Evolutionary conservation across 345 rosid genomes (phyloP).

Genomic region (Capsella bursapastoris): DNA sequence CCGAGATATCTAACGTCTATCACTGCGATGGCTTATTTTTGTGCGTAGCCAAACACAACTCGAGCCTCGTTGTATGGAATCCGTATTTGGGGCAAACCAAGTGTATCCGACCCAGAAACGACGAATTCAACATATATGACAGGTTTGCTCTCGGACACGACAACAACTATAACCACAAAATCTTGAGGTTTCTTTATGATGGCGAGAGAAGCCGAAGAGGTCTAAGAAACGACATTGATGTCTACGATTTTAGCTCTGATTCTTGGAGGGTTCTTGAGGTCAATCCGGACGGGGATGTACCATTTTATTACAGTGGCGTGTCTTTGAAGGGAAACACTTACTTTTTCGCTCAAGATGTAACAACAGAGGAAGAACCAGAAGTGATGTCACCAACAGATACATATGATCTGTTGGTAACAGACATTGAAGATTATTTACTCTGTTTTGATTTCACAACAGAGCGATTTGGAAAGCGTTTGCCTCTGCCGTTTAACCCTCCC

Average conservation of each 20-base stretch:
- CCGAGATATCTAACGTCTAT: neutral
- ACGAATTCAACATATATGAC: neutral
- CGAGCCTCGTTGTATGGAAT: neutral
- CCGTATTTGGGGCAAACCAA: neutral
- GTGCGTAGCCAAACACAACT: neutral
- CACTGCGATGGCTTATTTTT: neutral
- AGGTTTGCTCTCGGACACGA: neutral
- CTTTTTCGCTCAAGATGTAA: neutral
- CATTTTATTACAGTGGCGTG: neutral
- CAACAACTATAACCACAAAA: neutral
- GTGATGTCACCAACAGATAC: too few relatives aligned
- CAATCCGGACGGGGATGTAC: neutral
- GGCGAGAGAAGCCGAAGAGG: too few relatives aligned
- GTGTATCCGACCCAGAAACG: neutral
- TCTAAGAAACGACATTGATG: too few relatives aligned
- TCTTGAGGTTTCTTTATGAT: neutral
- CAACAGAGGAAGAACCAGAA: too few relatives aligned
- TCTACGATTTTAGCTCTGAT: too few relatives aligned
- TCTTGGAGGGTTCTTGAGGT: neutral
- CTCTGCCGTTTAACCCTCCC: neutral
- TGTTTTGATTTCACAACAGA: neutral
- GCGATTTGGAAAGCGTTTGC: neutral
- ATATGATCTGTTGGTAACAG: neutral
- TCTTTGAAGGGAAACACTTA: neutral
- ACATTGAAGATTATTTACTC: neutral